Evolutionary conservation across 208 protist species (phyloP).

Genomic region (Crithidia bombi): DNA sequence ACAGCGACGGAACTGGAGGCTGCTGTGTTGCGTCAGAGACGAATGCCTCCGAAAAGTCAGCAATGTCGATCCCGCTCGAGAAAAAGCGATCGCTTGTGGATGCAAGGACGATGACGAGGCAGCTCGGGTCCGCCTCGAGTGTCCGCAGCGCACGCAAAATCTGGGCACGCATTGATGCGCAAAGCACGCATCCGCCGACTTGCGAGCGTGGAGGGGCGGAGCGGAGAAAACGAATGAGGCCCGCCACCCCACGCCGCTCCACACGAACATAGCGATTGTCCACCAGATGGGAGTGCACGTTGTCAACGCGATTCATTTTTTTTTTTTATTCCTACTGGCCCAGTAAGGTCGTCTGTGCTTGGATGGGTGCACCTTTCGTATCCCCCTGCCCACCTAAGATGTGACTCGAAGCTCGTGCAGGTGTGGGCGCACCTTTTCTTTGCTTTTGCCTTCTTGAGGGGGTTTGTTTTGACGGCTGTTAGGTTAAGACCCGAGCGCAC

Average conservation of each 20-base stretch:
- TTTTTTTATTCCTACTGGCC: slow-evolving; percentile 28
- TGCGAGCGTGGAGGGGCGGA: slow-evolving; percentile 40
- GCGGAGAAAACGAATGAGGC: slow-evolving; percentile 53
- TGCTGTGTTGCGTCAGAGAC: slow-evolving; percentile 33
- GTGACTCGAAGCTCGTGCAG: too few species aligned
- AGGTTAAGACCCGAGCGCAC: too few species aligned
- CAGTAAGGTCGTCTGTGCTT: too few species aligned
- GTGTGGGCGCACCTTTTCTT: too few species aligned
- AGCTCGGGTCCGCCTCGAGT: slow-evolving; percentile 44
- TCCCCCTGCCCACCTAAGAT: too few species aligned
- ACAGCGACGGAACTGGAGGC: slow-evolving; percentile 56
- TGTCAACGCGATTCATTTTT: slow-evolving; percentile 30
- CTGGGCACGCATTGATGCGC: slow-evolving; percentile 45
- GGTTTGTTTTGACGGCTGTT: too few species aligned
- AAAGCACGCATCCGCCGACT: slow-evolving; percentile 42
- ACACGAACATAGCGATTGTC: slow-evolving; percentile 58
- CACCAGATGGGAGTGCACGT: slow-evolving; percentile 47
- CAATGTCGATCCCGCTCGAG: slow-evolving; percentile 70
- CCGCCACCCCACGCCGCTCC: slow-evolving; percentile 44
- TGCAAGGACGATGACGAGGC: slow-evolving; percentile 40
- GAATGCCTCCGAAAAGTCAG: slow-evolving; percentile 49
- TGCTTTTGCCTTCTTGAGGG: too few species aligned
- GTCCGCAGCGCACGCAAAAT: slow-evolving; percentile 47
- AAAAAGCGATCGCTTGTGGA: slow-evolving; percentile 62
- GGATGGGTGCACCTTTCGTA: too few species aligned